Evolutionary conservation across 129 eudicot species (phyloP).

Genomic region (Arctium minus): DNA sequence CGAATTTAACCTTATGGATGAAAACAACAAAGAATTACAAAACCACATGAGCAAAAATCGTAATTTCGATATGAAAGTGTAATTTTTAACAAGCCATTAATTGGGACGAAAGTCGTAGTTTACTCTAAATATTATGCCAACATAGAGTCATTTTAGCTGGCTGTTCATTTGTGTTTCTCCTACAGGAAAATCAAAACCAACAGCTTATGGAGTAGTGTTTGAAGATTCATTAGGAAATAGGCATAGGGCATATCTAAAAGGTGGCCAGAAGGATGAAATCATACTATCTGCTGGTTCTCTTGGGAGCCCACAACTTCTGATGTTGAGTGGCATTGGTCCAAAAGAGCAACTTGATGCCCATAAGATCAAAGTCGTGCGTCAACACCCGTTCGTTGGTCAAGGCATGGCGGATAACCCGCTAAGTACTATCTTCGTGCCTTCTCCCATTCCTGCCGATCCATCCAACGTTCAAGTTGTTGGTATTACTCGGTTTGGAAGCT

Average conservation of each 20-base stretch:
- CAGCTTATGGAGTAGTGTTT: conserved; percentile 57
- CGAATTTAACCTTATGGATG: not conserved
- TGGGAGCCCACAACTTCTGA: conserved; percentile 78
- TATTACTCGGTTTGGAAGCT: conserved; percentile 54
- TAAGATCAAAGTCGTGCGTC: conserved; percentile 48
- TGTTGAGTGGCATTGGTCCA: conserved; percentile 88
- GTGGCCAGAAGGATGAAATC: conserved; percentile 45
- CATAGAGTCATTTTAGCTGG: not conserved
- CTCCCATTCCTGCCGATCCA: conserved; percentile 51
- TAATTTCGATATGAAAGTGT: no score
- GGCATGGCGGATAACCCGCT: conserved; percentile 77
- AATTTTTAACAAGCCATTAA: not conserved
- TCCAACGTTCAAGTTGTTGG: conserved; percentile 63
- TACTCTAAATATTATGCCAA: not conserved
- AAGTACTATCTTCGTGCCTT: conserved; percentile 57
- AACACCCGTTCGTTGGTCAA: conserved; percentile 60
- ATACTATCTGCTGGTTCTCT: conserved; percentile 68
- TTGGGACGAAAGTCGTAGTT: not conserved
- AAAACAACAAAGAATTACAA: no score
- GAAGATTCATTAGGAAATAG: conserved; percentile 45
- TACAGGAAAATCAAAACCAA: conserved; percentile 48
- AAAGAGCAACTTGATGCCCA: conserved; percentile 43
- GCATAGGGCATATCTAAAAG: conserved; percentile 56
- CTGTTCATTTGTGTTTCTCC: not conserved
- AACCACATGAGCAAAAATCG: no score